phyloP scores from a whole-genome alignment of 2,329 filamentous ascomycete species.

The Xylaria sp. region DNA sequence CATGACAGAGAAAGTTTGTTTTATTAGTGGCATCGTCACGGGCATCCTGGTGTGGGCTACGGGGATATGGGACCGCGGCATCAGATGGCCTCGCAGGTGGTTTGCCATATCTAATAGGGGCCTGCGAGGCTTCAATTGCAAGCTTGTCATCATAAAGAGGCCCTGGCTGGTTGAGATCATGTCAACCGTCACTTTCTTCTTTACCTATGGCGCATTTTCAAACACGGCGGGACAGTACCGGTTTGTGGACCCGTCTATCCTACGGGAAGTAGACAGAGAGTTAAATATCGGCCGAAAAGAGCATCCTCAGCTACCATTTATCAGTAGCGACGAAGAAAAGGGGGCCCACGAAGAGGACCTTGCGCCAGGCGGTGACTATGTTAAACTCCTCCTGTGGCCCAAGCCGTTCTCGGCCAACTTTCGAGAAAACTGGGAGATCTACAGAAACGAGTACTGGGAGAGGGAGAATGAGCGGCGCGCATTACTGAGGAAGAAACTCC shows the following conservation, averaged over 20 bases:
- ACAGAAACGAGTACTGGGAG: constrained; percentile 95
- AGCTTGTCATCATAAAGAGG: constrained; percentile 88
- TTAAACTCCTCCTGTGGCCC: constrained; percentile 88
- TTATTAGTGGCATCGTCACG: constrained; percentile 91
- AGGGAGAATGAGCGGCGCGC: constrained; percentile 91
- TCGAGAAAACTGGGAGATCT: constrained; percentile 96
- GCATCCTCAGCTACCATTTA: constrained; percentile 55
- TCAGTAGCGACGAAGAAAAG: constrained; percentile 66
- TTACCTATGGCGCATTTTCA: constrained; percentile 80
- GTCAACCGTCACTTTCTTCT: constrained; percentile 78
- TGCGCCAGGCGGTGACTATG: constrained; percentile 87
- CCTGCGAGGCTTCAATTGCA: constrained; percentile 92
- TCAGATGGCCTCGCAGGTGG: constrained; percentile 94
- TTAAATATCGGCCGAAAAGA: constrained; percentile 59
- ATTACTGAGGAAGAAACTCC: constrained; percentile 75
- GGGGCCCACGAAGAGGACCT: constrained; percentile 89
- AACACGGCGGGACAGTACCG: constrained; percentile 77
- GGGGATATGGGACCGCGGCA: constrained; percentile 94
- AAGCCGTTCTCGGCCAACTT: constrained; percentile 97
- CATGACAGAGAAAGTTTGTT: constrained; percentile 87
- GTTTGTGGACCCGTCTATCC: constrained; percentile 74
- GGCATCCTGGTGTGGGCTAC: constrained; percentile 91
- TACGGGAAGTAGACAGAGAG: constrained; percentile 70
- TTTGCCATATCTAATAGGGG: constrained; percentile 90
- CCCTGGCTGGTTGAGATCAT: constrained; percentile 83